Conservation (phyloP, 805 yeast genomes). For the Metschnikowia colocasiae region DNA sequence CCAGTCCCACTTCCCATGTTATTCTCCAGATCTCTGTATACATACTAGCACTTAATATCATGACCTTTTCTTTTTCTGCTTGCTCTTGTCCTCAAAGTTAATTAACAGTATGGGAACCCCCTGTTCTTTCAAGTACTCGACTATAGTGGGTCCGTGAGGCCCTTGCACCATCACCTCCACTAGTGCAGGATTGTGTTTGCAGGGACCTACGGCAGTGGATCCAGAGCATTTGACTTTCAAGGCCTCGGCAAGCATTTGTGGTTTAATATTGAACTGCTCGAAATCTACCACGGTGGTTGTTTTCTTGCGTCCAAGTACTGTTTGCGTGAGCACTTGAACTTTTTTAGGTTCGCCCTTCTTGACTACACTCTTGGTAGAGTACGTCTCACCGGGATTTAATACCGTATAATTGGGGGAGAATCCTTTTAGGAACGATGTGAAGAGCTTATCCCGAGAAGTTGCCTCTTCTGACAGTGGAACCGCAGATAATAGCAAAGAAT, state of each 20-base stretch:
- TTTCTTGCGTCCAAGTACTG: slow-evolving; percentile 75
- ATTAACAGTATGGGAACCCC: slow-evolving; percentile 71
- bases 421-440: slow-evolving; percentile 42
- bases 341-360: slow-evolving; percentile 65
- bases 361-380: slow-evolving; percentile 7
- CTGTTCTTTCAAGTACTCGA: slow-evolving; percentile 52
- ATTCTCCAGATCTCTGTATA: background rate
- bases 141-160: slow-evolving; percentile 64
- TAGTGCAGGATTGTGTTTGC: slow-evolving; percentile 50
- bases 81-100: slow-evolving; percentile 57
- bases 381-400: slow-evolving; percentile 40
- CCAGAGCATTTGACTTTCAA: slow-evolving; percentile 83
- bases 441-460: slow-evolving; percentile 42
- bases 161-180: slow-evolving; percentile 87
- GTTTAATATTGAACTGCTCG: slow-evolving; percentile 63
- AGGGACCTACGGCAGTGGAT: slow-evolving; percentile 69
- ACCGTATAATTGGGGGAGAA: slow-evolving; percentile 52
- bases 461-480: slow-evolving; percentile 29
- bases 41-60: background rate
- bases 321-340: slow-evolving; percentile 64
- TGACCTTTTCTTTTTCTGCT: slow-evolving; percentile 43
- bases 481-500: slow-evolving; percentile 49
- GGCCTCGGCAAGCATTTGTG: slow-evolving; percentile 62
- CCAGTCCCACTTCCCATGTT: background rate
- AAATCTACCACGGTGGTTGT: slow-evolving; percentile 70